Base-by-base conservation (phyloP, 106 monocot genomes). In the Allium cepa region DNA sequence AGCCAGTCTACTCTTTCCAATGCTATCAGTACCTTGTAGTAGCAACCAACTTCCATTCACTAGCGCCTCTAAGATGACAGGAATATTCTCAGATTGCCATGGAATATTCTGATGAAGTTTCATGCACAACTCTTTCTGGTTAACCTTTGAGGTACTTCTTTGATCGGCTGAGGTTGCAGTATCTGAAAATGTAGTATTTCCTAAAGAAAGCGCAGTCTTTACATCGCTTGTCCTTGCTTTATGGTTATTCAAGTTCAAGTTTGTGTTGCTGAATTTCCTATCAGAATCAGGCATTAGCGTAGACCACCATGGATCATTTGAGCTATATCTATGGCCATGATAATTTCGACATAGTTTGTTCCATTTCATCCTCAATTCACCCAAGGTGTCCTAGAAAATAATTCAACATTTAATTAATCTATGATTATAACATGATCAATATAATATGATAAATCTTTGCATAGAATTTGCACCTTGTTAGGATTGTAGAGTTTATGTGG, bases 281-380 rank as follows among this genome's bases (percentile, higher is more conserved):
- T 36, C 36, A 36, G 36, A 36, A 36, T 36, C 36, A 36, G 36
- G 36, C 36, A 36, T 36, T 36, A 36, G 36, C 15, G 49, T 8
- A 4, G 64, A 53, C 82, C 71, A 57, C 84, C 76, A 80, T 56
- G 65, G 81, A 63, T 73, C 71, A 67, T 46, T 50, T 50, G 49
- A 67, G 36, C 67, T 80, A 53, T 49, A 57, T 52, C 72, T 55
- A 27, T 17, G 47, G 9, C 78, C 80, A 61, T 92, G 88, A 66
- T 87, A 74, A 46, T 64, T 82, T 61, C 75, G 86, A 72, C 92
- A 92, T 17, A 80, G 50, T 66, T 82, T 80, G 61, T 73, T 90
- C 88, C 92, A 92, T 83, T 88, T 92, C 58, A 74, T 82, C 67
- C 70, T 84, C 73, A 89, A 58, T 49, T 97, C 88, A 17, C 70